Evolutionary conservation across 2,329 filamentous ascomycete genomes (phyloP).

Genomic region (Aaosphaeria arxii): DNA sequence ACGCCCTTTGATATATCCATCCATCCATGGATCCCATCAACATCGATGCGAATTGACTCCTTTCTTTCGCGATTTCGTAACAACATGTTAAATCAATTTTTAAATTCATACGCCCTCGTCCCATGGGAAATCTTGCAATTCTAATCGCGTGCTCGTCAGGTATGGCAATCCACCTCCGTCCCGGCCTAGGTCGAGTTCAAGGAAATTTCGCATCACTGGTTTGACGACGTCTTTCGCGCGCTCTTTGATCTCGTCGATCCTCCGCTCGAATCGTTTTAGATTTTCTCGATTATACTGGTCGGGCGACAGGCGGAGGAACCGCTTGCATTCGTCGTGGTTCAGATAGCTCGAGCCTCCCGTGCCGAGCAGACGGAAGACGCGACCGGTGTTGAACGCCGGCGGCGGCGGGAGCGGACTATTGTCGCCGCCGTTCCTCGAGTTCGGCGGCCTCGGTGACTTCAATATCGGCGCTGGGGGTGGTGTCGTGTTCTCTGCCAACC

Average conservation of each 20-base stretch:
- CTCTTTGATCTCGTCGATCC: constrained; percentile 83
- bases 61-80: neutral
- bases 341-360: constrained; percentile 65
- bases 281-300: constrained; percentile 86
- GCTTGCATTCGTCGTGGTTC: constrained; percentile 81
- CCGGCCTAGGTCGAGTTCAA: constrained; percentile 71
- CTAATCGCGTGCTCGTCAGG: constrained; percentile 63
- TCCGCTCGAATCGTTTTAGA: constrained; percentile 76
- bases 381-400: constrained; percentile 61
- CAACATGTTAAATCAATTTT: neutral
- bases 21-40: neutral
- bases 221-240: constrained; percentile 79
- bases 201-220: constrained; percentile 79
- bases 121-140: constrained; percentile 64
- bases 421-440: constrained; percentile 14
- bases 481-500: constrained; percentile 86
- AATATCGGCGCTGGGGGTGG: constrained; percentile 59
- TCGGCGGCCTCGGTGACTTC: constrained; percentile 42
- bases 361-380: constrained; percentile 76
- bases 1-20: neutral
- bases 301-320: constrained; percentile 79
- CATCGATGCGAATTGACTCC: too few species aligned
- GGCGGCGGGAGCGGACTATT: constrained; percentile 21
- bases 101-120: constrained; percentile 34
- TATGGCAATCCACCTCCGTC: constrained; percentile 54